Percentiles rank a stretch among this genome's conserved stretches.
These are phyloP conservation scores for Hypoxylon sp. DNA, from an alignment of 2,329 filamentous ascomycete species.

Conservation along the genomic window DNA sequence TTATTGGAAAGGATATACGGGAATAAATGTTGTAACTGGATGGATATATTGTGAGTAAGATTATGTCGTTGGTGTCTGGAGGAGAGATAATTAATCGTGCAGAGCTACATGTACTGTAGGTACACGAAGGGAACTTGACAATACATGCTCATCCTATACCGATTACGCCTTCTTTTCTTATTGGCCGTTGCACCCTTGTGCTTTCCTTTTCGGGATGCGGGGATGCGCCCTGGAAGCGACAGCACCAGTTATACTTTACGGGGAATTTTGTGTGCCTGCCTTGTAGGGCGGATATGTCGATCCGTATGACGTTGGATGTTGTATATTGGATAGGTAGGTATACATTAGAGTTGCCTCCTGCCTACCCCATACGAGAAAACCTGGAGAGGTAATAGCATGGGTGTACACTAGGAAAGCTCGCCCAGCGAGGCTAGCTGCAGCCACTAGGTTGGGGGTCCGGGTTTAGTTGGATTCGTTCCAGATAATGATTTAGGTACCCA, in stretches of 20 bases:
- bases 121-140: neutral
- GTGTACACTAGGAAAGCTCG: neutral
- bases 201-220: slow-evolving; percentile 29
- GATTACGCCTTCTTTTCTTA: slow-evolving; percentile 13
- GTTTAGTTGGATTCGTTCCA: neutral
- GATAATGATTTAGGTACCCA: neutral
- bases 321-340: neutral
- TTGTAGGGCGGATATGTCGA: neutral
- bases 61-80: neutral
- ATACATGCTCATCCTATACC: neutral
- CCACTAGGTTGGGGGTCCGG: neutral
- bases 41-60: neutral
- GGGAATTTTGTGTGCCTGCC: neutral
- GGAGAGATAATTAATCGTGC: neutral
- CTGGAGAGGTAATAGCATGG: neutral
- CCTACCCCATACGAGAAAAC: neutral
- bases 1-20: neutral
- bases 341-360: neutral
- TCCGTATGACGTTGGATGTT: neutral
- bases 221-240: neutral
- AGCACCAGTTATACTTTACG: neutral
- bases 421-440: neutral
- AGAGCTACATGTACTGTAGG: no score
- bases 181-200: slow-evolving; percentile 27
- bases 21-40: neutral